Evolutionary conservation across 768 basidiomycete species (phyloP).

Genomic region (Arthromyces matolae): DNA sequence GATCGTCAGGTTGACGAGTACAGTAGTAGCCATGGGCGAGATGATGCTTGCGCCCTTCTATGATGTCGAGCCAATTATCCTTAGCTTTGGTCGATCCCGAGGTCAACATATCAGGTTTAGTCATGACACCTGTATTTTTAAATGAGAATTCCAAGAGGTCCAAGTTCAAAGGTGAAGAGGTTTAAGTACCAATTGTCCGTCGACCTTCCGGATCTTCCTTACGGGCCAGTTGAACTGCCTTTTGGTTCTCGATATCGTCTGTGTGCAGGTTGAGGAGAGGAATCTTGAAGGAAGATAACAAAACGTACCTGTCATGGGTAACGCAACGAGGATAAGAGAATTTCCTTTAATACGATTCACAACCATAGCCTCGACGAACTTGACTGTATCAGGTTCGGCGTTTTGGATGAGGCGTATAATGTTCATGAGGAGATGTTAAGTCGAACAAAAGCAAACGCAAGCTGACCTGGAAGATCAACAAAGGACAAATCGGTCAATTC

Average conservation of each 20-base stretch:
- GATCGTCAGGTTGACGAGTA: constrained; percentile 39
- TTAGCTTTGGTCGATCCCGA: constrained; percentile 31
- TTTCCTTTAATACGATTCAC: constrained; percentile 47
- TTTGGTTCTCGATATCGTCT: constrained; percentile 62
- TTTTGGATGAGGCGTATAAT: constrained; percentile 52
- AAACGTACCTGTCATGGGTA: constrained; percentile 49
- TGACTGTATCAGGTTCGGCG: constrained; percentile 37
- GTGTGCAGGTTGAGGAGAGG: not conserved
- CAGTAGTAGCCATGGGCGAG: constrained; percentile 42
- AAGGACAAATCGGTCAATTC: constrained; percentile 36
- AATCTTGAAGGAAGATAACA: not conserved
- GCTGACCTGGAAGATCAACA: constrained; percentile 36
- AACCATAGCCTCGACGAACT: constrained; percentile 48
- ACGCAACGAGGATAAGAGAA: constrained; percentile 49
- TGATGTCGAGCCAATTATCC: constrained; percentile 38
- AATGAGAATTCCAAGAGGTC: not conserved
- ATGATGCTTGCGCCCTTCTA: constrained; percentile 36
- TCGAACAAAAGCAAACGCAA: not conserved
- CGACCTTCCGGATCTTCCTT: constrained; percentile 42
- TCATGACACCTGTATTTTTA: constrained; percentile 42
- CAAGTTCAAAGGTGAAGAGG: too few species aligned
- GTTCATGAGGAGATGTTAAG: too few species aligned
- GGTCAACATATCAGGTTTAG: constrained; percentile 49
- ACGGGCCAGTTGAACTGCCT: constrained; percentile 44
- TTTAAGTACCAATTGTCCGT: constrained; percentile 52